Base-by-base conservation (phyloP, 2,329 filamentous ascomycete genomes). In the Tolypocladium inflatum region DNA sequence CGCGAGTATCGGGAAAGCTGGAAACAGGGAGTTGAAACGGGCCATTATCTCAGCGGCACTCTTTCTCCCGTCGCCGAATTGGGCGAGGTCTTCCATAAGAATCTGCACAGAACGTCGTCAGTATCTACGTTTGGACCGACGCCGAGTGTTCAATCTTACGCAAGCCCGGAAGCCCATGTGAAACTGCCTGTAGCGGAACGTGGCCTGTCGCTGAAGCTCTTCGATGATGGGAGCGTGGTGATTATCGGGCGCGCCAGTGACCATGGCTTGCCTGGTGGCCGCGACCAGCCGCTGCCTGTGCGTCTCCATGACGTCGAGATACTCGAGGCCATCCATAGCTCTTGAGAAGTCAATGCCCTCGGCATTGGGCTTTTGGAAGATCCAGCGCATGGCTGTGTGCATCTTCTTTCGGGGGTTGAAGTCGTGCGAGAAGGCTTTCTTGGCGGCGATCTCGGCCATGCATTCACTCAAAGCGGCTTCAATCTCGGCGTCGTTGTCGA, bases 1-100 rank as follows among this genome's bases (percentile, higher is more conserved):
- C 39, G 62, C 58, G 21, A 67, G 59, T 13, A 67, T 58, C 10
- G 63, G 55, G 11, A 62, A 57, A 1, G 71, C 58, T 1, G 73
- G 70, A 39, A 74, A 71, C 23, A 75, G 61, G 7, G 73, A 66
- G 54, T 75, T 74, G 30, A 74, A 61, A 8, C 65, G 63, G 26
- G 70, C 72, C 71, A 74, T 69, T 39, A 71, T 63, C 17, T 63
- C 60, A 7, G 63, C 57, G 3, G 54, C 45, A 17, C 64, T 58
- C 33, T 63, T 62, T 55, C 55, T 57, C 21, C 42, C 19, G 2
- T 59, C 42, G 23, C 48, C 38, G 23, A 59, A 57, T 21, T 58
- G 58, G 11, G 56, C 60, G 38, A 70, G 56, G 33, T 65, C 60
- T 4, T 66, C 51, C 55, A 71, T 62, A 11, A 73, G 62, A 21